Evolutionary conservation across 73 alveolate species (phyloP).

Genomic region (Paramecium primaurelia): DNA sequence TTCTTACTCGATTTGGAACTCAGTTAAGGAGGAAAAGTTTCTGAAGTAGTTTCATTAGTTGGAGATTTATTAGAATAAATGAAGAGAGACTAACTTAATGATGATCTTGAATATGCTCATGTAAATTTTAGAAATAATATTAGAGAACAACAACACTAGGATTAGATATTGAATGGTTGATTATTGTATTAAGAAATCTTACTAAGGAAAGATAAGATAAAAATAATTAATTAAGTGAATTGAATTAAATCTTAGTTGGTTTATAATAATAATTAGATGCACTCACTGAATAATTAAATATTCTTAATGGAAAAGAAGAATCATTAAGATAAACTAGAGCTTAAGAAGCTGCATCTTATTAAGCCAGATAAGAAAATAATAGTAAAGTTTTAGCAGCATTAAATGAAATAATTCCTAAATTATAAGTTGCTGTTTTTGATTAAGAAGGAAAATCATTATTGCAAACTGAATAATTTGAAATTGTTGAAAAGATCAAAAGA

Average conservation of each 20-base stretch:
- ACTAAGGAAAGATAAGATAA: slow-evolving; percentile 5
- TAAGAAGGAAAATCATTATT: background rate
- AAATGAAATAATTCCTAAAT: background rate
- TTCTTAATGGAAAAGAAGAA: slow-evolving; percentile 34
- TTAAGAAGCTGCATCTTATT: slow-evolving; percentile 44
- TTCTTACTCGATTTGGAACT: slow-evolving; percentile 30
- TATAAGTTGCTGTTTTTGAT: slow-evolving; percentile 6
- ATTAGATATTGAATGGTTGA: slow-evolving; percentile 35
- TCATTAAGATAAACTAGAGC: slow-evolving; percentile 34
- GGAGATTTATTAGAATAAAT: slow-evolving; percentile 29
- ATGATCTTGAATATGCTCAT: slow-evolving; percentile 49
- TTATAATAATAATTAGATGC: background rate
- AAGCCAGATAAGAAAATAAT: slow-evolving; percentile 24
- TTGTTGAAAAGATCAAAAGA: slow-evolving; percentile 17
- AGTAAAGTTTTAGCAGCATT: slow-evolving; percentile 12
- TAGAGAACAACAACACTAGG: slow-evolving; percentile 37
- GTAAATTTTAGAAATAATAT: background rate
- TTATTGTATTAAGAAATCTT: background rate
- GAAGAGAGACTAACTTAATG: slow-evolving; percentile 8
- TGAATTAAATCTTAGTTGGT: background rate
- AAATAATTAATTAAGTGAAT: background rate
- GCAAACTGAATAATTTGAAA: background rate
- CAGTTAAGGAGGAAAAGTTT: slow-evolving; percentile 5
- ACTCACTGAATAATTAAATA: background rate
- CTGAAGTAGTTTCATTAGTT: slow-evolving; percentile 8